Evolutionary conservation across 2,329 filamentous ascomycete genomes (phyloP).

Genomic region (Thermoascus crustaceus): DNA sequence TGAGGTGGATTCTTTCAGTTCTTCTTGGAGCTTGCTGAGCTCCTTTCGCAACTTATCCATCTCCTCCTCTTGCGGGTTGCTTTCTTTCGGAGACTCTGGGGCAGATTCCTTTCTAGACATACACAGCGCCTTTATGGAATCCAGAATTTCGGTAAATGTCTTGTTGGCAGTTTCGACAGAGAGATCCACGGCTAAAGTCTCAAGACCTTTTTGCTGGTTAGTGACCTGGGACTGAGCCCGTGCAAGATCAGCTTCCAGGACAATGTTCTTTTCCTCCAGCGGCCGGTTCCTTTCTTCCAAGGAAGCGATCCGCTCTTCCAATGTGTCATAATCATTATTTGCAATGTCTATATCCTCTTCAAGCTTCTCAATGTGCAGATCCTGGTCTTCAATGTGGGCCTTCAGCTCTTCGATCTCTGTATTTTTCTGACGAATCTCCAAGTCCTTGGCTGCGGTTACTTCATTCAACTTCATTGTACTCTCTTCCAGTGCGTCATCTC

Average conservation of each 20-base stretch:
- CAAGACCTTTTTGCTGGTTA: constrained; percentile 30
- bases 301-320: constrained; percentile 26
- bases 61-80: constrained; percentile 11
- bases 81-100: constrained; percentile 11
- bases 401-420: constrained; percentile 30
- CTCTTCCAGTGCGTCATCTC: constrained; percentile 27
- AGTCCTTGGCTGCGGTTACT: constrained; percentile 23
- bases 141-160: constrained; percentile 33
- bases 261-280: constrained; percentile 30
- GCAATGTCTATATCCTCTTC: constrained; percentile 25
- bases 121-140: constrained; percentile 27
- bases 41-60: constrained; percentile 19
- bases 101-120: constrained; percentile 13
- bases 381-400: constrained; percentile 25
- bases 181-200: constrained; percentile 28
- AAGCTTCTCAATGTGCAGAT: constrained; percentile 27
- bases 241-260: constrained; percentile 27
- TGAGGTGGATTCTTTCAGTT: constrained; percentile 21
- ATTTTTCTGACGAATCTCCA: constrained; percentile 28
- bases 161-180: constrained; percentile 24
- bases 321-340: constrained; percentile 24
- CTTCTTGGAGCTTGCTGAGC: constrained; percentile 20
- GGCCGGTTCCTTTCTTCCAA: constrained; percentile 28
- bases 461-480: constrained; percentile 25
- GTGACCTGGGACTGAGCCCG: constrained; percentile 28